A percentile compares a stretch with the other conserved stretches of the same genome.
Evolutionary conservation across 73 alveolate species (phyloP).

Genomic region (Paramecium bursaria): DNA sequence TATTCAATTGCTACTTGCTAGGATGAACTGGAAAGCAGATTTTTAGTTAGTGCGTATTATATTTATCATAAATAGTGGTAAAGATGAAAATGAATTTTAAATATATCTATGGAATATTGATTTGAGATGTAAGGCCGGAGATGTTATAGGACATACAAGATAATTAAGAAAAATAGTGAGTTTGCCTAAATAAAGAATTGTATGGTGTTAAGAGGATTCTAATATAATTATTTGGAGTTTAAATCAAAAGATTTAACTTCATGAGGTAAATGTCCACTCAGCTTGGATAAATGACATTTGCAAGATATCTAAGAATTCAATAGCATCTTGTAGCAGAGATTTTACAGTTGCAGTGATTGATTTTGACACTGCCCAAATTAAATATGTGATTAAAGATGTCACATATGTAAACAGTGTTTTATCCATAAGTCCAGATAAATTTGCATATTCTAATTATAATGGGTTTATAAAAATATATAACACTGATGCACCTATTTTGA

Average conservation of each 20-base stretch:
- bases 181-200: constrained; percentile 1
- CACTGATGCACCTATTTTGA: neutral
- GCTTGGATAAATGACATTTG: constrained; percentile 59
- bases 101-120: constrained; percentile 53
- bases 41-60: constrained; percentile 35
- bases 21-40: neutral
- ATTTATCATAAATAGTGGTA: neutral
- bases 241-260: constrained; percentile 20
- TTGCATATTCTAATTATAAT: constrained; percentile 56
- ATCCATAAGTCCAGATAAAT: constrained; percentile 15
- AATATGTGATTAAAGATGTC: constrained; percentile 43
- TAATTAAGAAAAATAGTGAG: constrained; percentile 26
- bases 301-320: constrained; percentile 8
- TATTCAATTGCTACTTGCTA: constrained; percentile 13
- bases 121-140: constrained; percentile 37
- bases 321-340: constrained; percentile 63
- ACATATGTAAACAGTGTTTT: constrained; percentile 37
- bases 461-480: constrained; percentile 38
- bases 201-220: constrained; percentile 57
- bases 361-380: constrained; percentile 8
- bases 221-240: constrained; percentile 47
- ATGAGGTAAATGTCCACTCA: constrained; percentile 49
- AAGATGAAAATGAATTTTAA: constrained; percentile 45
- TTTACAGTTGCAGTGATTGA: constrained; percentile 53
- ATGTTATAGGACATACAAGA: constrained; percentile 52